Evolutionary conservation across 768 basidiomycete genomes (phyloP), one percentile per base, ranked within the genome.

Genomic region (Lepiota brunneoincarnata): DNA sequence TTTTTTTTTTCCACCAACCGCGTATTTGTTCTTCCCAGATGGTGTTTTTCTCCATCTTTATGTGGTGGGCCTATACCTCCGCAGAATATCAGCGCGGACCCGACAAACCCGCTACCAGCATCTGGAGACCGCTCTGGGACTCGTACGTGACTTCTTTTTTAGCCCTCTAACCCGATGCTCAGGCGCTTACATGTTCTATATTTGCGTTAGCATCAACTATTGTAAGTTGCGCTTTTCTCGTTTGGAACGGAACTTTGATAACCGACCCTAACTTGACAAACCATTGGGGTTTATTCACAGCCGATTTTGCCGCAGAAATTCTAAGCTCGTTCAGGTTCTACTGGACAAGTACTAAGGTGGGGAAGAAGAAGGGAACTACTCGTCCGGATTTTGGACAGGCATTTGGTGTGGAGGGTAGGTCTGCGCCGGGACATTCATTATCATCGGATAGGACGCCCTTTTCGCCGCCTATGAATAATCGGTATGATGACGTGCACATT

Each of bases 61-160:
- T 94, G 88, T 79, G 81, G 73, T 94, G 89, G 89, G 88, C 93
- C 0, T 96, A 93, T 65, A 78, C 77, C 9, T 75, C 77, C 58
- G 75, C 70, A 0, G 92, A 93, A 60, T 95, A 94, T 69, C 69
- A 63, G 17, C 64, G 67, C n/a, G 57, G 71, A 24, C 58, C 69
- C 18, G 81, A 75, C 14, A 59, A 47, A 18, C 56, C 56, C 0
- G 28, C 76, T 36, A 89, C 86, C 1, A 76, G 81, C 34, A 75
- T 88, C 51, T 81, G 86, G 79, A 75, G 81, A 28, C 86, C 91
- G 1, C 68, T 93, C 17, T 84, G 79, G 82, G 90, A 93, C 65
- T 79, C 78, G 77, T 79, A 40, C 42, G 75, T 71, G 31, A n/a
- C 67, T 67, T 65, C n/a, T 23, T 70, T 65, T 24, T 39, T 26